Evolutionary conservation across 2,329 filamentous ascomycete species (phyloP).

Genomic region (Reticulascus tulasneorum): DNA sequence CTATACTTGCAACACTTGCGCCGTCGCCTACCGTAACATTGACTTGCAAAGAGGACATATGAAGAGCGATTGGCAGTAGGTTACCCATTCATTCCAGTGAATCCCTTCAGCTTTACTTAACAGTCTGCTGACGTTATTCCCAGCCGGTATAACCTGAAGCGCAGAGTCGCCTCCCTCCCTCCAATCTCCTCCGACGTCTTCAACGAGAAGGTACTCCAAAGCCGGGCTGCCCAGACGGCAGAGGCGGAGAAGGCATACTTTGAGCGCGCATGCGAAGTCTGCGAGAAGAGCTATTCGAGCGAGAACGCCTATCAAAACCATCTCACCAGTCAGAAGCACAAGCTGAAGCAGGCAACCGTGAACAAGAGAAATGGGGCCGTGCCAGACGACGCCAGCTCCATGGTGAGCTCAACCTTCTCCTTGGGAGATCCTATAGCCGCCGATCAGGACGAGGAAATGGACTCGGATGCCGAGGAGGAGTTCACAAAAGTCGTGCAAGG

Average conservation of each 20-base stretch:
- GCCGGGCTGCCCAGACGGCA: conserved; percentile 77
- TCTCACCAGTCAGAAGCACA: conserved; percentile 85
- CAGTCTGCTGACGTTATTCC: conserved; percentile 14
- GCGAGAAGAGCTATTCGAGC: conserved; percentile 91
- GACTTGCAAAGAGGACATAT: conserved; percentile 93
- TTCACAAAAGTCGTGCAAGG: conserved; percentile 74
- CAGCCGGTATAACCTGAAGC: conserved; percentile 94
- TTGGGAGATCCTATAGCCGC: conserved; percentile 71
- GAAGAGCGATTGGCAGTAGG: conserved; percentile 98
- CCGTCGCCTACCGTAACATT: conserved; percentile 91
- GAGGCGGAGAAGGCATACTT: conserved; percentile 86
- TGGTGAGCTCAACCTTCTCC: conserved; percentile 88
- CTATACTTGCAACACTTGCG: conserved; percentile 97
- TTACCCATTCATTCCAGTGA: conserved; percentile 22
- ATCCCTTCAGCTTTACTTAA: conserved; percentile 1
- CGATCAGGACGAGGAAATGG: conserved; percentile 43
- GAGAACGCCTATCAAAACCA: conserved; percentile 96
- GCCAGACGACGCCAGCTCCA: conserved; percentile 67
- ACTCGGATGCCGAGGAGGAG: conserved; percentile 68
- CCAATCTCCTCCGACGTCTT: conserved; percentile 91
- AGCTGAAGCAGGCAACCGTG: conserved; percentile 54
- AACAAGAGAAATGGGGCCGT: conserved; percentile 30
- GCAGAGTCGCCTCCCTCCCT: conserved; percentile 83
- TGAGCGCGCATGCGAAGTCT: conserved; percentile 76
- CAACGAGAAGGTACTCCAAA: conserved; percentile 90